Evolutionary conservation across 352 stramenopile genomes (phyloP).

Genomic region (Pythium periplocum): DNA sequence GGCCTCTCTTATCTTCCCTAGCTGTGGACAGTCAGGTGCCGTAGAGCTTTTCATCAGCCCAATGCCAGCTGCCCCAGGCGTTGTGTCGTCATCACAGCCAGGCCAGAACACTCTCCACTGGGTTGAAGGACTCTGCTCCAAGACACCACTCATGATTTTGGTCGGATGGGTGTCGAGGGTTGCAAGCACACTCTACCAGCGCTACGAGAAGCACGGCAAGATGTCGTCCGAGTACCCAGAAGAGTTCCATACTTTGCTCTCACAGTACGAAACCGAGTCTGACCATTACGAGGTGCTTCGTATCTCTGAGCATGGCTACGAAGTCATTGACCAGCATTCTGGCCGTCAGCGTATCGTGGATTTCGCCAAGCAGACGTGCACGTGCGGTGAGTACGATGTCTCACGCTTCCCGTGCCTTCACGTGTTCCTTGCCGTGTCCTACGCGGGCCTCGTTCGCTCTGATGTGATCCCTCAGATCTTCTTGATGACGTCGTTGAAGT

Average conservation of each 20-base stretch:
- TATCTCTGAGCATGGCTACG: constrained; percentile 62
- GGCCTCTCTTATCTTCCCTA: constrained; percentile 39
- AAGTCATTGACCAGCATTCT: constrained; percentile 69
- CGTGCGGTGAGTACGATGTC: constrained; percentile 70
- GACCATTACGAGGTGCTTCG: constrained; percentile 60
- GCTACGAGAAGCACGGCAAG: constrained; percentile 67
- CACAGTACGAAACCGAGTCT: constrained; percentile 59
- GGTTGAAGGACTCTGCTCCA: constrained; percentile 56
- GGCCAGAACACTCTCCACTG: constrained; percentile 36
- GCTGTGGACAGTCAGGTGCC: constrained; percentile 46
- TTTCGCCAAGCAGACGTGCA: constrained; percentile 69
- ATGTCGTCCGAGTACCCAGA: constrained; percentile 70
- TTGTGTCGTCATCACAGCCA: background rate
- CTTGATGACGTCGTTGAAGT: constrained; percentile 72
- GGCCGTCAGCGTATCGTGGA: constrained; percentile 65
- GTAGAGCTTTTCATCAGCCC: constrained; percentile 49
- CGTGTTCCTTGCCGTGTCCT: constrained; percentile 65
- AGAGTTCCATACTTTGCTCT: constrained; percentile 58
- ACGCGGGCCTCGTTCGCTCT: constrained; percentile 50
- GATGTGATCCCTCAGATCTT: constrained; percentile 81
- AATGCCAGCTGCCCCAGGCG: constrained; percentile 1
- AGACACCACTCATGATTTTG: constrained; percentile 74
- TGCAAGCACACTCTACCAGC: constrained; percentile 65
- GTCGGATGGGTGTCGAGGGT: constrained; percentile 79
- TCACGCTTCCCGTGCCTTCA: constrained; percentile 75